Evolutionary conservation across 495 filamentous ascomycete species (phyloP).

Genomic region (Talaromyces thailandensis): DNA sequence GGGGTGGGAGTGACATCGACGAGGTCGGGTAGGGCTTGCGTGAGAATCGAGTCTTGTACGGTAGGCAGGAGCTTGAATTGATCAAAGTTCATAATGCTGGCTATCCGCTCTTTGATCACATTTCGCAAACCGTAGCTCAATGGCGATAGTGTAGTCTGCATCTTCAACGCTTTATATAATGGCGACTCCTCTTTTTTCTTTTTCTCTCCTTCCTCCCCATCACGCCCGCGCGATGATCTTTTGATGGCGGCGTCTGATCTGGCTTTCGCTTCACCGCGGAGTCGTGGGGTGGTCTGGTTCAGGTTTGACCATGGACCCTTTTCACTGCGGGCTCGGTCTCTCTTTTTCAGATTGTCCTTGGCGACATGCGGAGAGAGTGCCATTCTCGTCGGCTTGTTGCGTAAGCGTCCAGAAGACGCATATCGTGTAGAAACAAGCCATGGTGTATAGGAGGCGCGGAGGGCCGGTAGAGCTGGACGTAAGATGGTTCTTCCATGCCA

Average conservation of each 20-base stretch:
- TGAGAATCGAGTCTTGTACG: conserved; percentile 62
- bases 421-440: conserved; percentile 16
- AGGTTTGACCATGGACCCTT: conserved; percentile 66
- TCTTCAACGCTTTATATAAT: conserved; percentile 80
- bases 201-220: conserved; percentile 17
- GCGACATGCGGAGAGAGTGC: conserved; percentile 67
- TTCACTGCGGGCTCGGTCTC: conserved; percentile 22
- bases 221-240: conserved; percentile 20
- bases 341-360: conserved; percentile 35
- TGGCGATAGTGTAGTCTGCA: conserved; percentile 71
- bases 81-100: conserved; percentile 65
- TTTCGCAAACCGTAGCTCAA: conserved; percentile 65
- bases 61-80: conserved; percentile 64
- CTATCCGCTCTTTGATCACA: conserved; percentile 59
- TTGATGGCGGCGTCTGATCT: conserved; percentile 32
- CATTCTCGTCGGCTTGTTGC: conserved; percentile 60
- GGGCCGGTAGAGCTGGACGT: conserved; percentile 14
- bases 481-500: conserved; percentile 21
- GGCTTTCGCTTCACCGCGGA: conserved; percentile 30
- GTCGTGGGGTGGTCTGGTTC: conserved; percentile 65
- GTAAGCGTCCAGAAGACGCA: conserved; percentile 29
- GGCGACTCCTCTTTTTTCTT: conserved; percentile 33
- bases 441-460: conserved; percentile 15
- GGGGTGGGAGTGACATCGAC: conserved; percentile 70
- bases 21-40: conserved; percentile 63